These are phyloP conservation scores for Claviceps maximensis DNA, from an alignment of 2,329 filamentous ascomycete species.

Conservation along the genomic window DNA sequence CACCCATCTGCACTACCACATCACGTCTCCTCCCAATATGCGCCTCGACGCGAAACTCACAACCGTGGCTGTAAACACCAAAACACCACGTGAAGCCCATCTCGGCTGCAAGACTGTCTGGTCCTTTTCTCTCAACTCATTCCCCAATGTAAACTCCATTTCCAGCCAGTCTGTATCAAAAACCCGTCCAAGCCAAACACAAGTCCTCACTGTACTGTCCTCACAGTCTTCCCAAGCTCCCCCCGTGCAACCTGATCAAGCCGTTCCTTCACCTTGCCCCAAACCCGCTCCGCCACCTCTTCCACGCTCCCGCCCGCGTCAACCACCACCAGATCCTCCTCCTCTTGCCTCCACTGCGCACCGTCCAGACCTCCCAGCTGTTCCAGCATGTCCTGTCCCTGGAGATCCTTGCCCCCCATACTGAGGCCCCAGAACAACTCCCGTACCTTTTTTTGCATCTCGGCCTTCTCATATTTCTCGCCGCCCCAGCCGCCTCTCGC, in stretches of 20 bases:
- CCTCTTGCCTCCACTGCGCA: slow-evolving; percentile 30
- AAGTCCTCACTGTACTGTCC: slow-evolving; percentile 22
- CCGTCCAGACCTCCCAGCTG: slow-evolving; percentile 12
- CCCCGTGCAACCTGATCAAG: slow-evolving; percentile 37
- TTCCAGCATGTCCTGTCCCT: slow-evolving; percentile 13
- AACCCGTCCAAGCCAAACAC: not conserved
- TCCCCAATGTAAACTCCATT: not conserved
- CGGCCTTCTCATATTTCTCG: slow-evolving; percentile 76
- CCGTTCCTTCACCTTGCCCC: slow-evolving; percentile 34
- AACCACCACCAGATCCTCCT: slow-evolving; percentile 40
- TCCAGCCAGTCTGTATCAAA: not conserved
- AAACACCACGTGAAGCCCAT: no score
- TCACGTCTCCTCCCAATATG: no score
- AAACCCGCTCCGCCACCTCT: slow-evolving; percentile 43
- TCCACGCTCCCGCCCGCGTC: slow-evolving; percentile 41
- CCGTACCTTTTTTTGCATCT: slow-evolving; percentile 70
- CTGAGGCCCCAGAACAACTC: slow-evolving; percentile 53
- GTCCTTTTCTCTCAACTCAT: not conserved
- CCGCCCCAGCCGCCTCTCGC: slow-evolving; percentile 74
- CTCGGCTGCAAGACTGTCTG: not conserved
- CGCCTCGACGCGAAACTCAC: no score
- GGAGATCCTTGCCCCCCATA: slow-evolving; percentile 27
- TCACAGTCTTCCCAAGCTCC: slow-evolving; percentile 31
- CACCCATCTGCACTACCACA: no score
- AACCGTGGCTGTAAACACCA: no score